phyloP scores from a whole-genome alignment of 805 yeast genomes.

The Candida sphagnicola region DNA sequence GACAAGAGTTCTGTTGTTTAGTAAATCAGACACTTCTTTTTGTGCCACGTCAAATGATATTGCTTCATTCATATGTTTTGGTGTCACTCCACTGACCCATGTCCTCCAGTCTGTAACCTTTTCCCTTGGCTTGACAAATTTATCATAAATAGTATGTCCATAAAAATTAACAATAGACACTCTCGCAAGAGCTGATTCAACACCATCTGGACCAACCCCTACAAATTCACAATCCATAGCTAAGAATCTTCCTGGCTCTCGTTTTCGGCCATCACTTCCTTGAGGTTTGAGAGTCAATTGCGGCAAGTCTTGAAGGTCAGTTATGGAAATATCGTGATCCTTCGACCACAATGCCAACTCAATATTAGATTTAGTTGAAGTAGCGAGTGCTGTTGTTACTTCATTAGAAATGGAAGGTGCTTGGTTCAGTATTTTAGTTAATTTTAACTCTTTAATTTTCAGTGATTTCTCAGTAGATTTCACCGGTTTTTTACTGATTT shows the following conservation, averaged over 20 bases:
- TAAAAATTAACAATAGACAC: conserved; percentile 83
- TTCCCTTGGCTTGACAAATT: conserved; percentile 71
- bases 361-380: conserved; percentile 9
- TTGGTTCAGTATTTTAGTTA: background rate
- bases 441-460: conserved; percentile 3
- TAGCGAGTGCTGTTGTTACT: background rate
- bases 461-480: background rate
- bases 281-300: conserved; percentile 4
- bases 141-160: conserved; percentile 69
- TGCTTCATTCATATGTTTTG: conserved; percentile 66
- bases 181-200: conserved; percentile 71
- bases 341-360: conserved; percentile 22
- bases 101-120: conserved; percentile 89
- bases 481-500: background rate
- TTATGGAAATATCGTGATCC: conserved; percentile 16
- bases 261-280: conserved; percentile 22
- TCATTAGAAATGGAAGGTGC: background rate
- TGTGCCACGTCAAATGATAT: conserved; percentile 67
- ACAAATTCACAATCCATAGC: conserved; percentile 95
- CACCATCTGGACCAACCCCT: conserved; percentile 77
- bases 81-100: conserved; percentile 83
- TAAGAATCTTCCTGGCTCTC: conserved; percentile 63
- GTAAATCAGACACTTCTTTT: conserved; percentile 44
- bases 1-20: conserved; percentile 57
- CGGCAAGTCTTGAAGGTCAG: conserved; percentile 9